phyloP scores from a whole-genome alignment of 2,329 filamentous ascomycete genomes.

The Pseudogymnoascus pannorum region DNA sequence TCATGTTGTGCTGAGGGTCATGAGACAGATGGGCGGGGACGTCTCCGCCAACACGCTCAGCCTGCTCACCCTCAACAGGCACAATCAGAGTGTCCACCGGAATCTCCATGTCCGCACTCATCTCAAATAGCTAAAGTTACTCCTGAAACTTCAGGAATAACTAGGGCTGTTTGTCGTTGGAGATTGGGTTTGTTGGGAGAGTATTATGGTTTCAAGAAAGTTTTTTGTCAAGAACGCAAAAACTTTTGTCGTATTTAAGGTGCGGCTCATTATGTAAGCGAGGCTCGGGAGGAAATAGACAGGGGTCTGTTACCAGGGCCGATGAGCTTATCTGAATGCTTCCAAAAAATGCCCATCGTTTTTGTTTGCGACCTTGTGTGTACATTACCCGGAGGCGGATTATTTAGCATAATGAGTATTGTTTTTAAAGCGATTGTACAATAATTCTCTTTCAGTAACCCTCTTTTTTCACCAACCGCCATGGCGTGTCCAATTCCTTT shows the following conservation, averaged over 20 bases:
- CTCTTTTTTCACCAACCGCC: neutral
- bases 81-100: neutral
- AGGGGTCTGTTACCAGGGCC: neutral
- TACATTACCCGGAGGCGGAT: neutral
- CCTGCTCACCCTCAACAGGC: neutral
- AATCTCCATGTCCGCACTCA: neutral
- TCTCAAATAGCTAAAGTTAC: neutral
- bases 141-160: constrained; percentile 5
- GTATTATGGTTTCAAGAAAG: neutral
- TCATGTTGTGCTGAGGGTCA: constrained; percentile 58
- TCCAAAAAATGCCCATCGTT: neutral
- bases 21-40: constrained; percentile 25
- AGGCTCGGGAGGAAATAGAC: neutral
- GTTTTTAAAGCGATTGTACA: neutral
- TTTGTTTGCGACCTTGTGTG: neutral
- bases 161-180: neutral
- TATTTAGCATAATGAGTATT: constrained; percentile 1
- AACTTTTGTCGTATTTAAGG: constrained; percentile 4
- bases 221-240: constrained; percentile 1
- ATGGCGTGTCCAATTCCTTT: constrained; percentile 1
- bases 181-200: neutral
- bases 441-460: neutral
- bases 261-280: constrained; percentile 9
- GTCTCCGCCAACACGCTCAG: neutral
- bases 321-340: constrained; percentile 2